phyloP scores from a whole-genome alignment of 2,329 filamentous ascomycete species.

The Penicillium sp. region DNA sequence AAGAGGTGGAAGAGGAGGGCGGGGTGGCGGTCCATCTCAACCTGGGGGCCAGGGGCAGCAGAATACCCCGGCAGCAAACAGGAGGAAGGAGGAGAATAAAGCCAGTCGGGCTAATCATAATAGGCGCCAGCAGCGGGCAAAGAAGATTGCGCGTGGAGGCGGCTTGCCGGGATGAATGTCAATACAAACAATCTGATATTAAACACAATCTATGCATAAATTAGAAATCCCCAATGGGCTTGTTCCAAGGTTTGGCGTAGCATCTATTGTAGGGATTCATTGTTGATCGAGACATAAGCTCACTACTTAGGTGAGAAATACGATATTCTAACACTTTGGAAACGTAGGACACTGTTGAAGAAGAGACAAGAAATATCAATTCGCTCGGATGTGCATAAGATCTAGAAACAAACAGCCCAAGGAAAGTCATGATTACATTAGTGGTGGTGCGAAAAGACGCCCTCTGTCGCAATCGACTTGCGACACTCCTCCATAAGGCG shows the following conservation, averaged over 20 bases:
- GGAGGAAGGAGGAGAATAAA: constrained; percentile 80
- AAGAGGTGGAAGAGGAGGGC: constrained; percentile 52
- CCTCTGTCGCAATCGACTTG: constrained; percentile 41
- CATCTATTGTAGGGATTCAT: not conserved
- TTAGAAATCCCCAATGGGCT: not conserved
- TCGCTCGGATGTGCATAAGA: not conserved
- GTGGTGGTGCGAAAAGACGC: constrained; percentile 36
- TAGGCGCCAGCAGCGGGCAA: constrained; percentile 68
- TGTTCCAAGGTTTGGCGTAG: not conserved
- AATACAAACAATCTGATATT: not conserved
- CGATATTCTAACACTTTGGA: not conserved
- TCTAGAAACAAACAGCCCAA: not conserved
- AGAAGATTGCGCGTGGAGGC: constrained; percentile 62
- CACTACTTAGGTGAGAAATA: not conserved
- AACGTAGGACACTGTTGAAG: not conserved
- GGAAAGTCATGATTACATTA: constrained; percentile 5
- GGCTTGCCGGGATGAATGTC: constrained; percentile 32
- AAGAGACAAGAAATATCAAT: not conserved
- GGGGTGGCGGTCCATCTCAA: constrained; percentile 25
- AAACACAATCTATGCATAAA: not conserved
- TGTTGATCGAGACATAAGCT: not conserved
- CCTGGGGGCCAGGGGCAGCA: constrained; percentile 63
- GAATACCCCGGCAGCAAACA: constrained; percentile 68
- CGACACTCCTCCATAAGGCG: constrained; percentile 75
- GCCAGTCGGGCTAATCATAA: constrained; percentile 83